These are phyloP conservation scores for Fraxinus nigra DNA, from an alignment of 305 asterid species.

Conservation along the genomic window DNA sequence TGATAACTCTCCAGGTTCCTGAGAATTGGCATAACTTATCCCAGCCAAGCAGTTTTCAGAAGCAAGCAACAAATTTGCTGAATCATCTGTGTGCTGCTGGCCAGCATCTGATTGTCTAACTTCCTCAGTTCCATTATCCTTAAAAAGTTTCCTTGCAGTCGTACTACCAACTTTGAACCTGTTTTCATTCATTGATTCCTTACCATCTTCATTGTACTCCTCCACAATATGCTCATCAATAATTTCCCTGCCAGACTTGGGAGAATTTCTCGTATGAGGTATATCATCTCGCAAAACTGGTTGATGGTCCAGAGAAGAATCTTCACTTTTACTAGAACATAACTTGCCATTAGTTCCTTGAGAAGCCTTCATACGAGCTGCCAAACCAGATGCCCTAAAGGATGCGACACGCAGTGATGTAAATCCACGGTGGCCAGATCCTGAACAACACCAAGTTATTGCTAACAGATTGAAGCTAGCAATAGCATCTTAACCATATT, in stretches of 20 bases:
- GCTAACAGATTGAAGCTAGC: constrained; percentile 14
- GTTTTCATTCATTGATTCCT: constrained; percentile 29
- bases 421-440: constrained; percentile 45
- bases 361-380: constrained; percentile 39
- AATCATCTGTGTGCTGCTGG: constrained; percentile 24
- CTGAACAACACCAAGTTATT: constrained; percentile 42
- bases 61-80: constrained; percentile 23
- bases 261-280: constrained; percentile 25
- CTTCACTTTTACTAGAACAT: constrained; percentile 30
- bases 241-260: constrained; percentile 27
- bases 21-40: constrained; percentile 76
- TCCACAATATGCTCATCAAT: constrained; percentile 28
- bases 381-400: constrained; percentile 76
- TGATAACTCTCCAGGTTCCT: constrained; percentile 91
- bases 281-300: constrained; percentile 27
- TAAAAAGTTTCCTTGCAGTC: constrained; percentile 76
- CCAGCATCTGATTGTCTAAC: constrained; percentile 36
- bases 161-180: constrained; percentile 42
- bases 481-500: not conserved
- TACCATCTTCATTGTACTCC: constrained; percentile 28
- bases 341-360: constrained; percentile 33
- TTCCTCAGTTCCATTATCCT: constrained; percentile 46
- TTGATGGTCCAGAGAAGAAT: constrained; percentile 39
- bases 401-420: constrained; percentile 73
- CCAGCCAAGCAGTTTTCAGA: constrained; percentile 54